Evolutionary conservation across 768 basidiomycete species (phyloP), one percentile per base, ranked within the genome.

Genomic region (Chalciporus pseudorubinellus): DNA sequence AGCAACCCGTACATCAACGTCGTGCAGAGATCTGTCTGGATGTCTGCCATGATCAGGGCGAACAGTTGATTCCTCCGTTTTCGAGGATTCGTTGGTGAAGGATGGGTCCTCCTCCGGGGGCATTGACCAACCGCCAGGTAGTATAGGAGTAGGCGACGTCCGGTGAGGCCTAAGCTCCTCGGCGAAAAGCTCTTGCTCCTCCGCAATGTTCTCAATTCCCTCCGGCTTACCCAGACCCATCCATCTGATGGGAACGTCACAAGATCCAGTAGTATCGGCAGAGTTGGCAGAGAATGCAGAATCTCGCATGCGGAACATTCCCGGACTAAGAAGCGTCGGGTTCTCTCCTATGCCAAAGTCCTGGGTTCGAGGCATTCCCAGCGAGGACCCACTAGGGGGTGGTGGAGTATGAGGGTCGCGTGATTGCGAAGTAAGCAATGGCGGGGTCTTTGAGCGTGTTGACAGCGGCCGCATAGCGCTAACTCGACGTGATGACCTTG

Each of bases 231-330:
- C 66, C 62, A 69, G 47, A 24, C 84, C 85, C 6, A 79, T 79
- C 84, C 84, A 87, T 47, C 80, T 78, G 46, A 84, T 80, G 3
- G 84, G 81, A 38, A 81, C 71, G 28, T 86, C 78, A 14, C 67
- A 68, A 46, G 72, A 77, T 46, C 68, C 67, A 33, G 72, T 78
- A 44, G 71, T 78, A 44, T 65, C 73, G 36, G 68, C 68, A 6
- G 76, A 74, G 52, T 67, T 71, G 21, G 69, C 70, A 16, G 85
- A 84, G 58, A 85, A 76, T 6, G 75, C 77, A 24, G 87, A 87
- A 60, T 87, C 85, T 42, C 87, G 77, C 67, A 65, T 57, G 50
- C 68, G 70, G 49, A 87, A 88, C 24, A 78, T 77, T 19, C 75
- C 77, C 16, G 82, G 71, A 33, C 79, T 75, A 10, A 88, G 77